phyloP scores from a whole-genome alignment of 345 rosid genomes.

The Excoecaria agallocha region DNA sequence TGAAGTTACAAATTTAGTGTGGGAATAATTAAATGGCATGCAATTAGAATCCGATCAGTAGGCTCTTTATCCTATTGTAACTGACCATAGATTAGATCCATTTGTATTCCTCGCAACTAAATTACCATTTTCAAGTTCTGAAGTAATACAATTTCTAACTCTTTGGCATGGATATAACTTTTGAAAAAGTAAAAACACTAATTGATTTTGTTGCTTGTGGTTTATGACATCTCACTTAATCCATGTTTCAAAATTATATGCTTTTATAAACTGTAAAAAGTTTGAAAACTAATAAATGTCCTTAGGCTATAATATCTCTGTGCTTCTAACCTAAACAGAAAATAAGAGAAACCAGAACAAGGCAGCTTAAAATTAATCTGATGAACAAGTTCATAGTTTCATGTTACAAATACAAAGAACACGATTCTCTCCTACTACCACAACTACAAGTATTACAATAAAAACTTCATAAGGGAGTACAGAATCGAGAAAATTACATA shows the following conservation, averaged over 20 bases:
- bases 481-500: background rate
- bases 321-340: background rate
- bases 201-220: too few relatives aligned
- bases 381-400: background rate
- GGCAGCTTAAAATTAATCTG: background rate
- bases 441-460: slow-evolving; percentile 16
- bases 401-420: background rate
- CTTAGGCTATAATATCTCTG: background rate
- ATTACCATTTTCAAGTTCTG: background rate
- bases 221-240: background rate
- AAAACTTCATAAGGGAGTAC: background rate
- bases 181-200: too few relatives aligned
- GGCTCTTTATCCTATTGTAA: too few relatives aligned
- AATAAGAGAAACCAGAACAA: background rate
- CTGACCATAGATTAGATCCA: too few relatives aligned
- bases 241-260: background rate
- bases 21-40: too few relatives aligned
- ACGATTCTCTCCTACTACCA: background rate
- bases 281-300: background rate
- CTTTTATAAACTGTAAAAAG: too few relatives aligned
- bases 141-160: slow-evolving; percentile 10
- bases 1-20: too few relatives aligned
- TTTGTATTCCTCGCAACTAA: background rate
- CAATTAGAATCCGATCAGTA: too few relatives aligned
- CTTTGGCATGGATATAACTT: too few relatives aligned